These are phyloP conservation scores for Metschnikowia santaceciliae DNA, from an alignment of 805 yeast genomes.

Conservation along the genomic window DNA sequence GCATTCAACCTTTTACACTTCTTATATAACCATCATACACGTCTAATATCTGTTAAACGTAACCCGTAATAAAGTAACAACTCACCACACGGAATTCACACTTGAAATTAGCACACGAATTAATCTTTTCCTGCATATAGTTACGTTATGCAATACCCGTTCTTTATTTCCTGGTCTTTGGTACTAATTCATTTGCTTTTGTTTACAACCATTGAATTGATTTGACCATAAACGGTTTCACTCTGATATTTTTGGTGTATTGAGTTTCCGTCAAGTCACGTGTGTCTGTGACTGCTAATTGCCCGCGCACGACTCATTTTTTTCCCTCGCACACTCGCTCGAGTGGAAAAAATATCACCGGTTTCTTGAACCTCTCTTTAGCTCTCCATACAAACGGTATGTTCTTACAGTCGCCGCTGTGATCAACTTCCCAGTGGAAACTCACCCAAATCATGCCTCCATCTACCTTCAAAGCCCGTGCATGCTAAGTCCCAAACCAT, in stretches of 20 bases:
- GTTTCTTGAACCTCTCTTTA: slow-evolving; percentile 3
- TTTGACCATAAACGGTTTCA: too few species aligned
- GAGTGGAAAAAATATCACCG: slow-evolving; percentile 10
- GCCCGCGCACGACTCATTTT: slow-evolving; percentile 15
- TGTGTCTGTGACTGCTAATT: slow-evolving; percentile 18
- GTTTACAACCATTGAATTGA: background rate
- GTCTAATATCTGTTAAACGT: background rate
- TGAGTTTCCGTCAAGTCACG: slow-evolving; percentile 5
- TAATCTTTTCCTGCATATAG: too few species aligned
- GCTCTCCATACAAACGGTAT: slow-evolving; percentile 16
- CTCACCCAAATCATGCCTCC: slow-evolving; percentile 99
- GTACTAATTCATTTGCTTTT: background rate
- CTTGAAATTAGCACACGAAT: background rate
- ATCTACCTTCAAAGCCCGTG: slow-evolving; percentile 80
- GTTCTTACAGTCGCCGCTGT: slow-evolving; percentile 4
- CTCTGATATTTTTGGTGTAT: background rate
- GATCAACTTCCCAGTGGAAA: slow-evolving; percentile 56
- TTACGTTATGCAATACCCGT: too few species aligned
- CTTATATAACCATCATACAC: background rate
- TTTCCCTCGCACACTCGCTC: slow-evolving; percentile 11
- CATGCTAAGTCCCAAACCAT: too few species aligned
- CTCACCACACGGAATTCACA: too few species aligned
- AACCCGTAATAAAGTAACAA: too few species aligned
- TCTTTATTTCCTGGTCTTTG: background rate
- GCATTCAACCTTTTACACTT: background rate